Evolutionary conservation across 2,329 filamentous ascomycete genomes (phyloP), one percentile per base, ranked within the genome.

Genomic region (Leptographium wingfieldii): DNA sequence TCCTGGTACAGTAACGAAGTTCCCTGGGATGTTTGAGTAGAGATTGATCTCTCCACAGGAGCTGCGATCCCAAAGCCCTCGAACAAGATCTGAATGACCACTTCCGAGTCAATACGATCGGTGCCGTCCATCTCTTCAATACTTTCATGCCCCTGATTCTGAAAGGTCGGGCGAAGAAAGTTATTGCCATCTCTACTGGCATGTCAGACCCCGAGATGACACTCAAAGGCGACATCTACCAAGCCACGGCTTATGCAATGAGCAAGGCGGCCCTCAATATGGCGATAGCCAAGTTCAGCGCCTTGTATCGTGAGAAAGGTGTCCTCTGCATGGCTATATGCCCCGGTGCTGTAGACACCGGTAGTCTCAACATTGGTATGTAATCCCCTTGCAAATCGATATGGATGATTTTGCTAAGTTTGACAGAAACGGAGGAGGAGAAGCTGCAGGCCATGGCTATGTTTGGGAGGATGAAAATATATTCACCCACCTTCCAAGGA

Each of bases 201-300:
- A 62, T 74, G 56, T 76, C 75, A 0, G 81, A 83, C 61, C 25
- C 71, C 0, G 75, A 79, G 1, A 57, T 60, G 55, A 57, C 55
- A 19, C 59, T 80, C 3, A 72, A 71, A 59, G 70, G 69, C 16
- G 61, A 76, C 0, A 64, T 82, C 51, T 67, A 70, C 0, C 57
- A 68, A 1, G 63, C 65, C 0, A 62, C 70, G 0, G 66, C 74
- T 0, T 84, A 84, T 63, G 63, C 76, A 0, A 71, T 73, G 27
- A 76, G 71, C 66, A 81, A 83, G 66, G 79, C 74, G 0, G 82
- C 77, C 0, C 31, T 79, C 43, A 84, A 84, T 63, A 67, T 77
- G 14, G 70, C 74, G 1, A 68, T 80, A 1, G 76, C 77, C 62
- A 84, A 84, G 68, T 83, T 74, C 66, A 75, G 70, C 60, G 76